Evolutionary conservation across 2,329 filamentous ascomycete genomes (phyloP).

Genomic region (Curvularia verruculosa): DNA sequence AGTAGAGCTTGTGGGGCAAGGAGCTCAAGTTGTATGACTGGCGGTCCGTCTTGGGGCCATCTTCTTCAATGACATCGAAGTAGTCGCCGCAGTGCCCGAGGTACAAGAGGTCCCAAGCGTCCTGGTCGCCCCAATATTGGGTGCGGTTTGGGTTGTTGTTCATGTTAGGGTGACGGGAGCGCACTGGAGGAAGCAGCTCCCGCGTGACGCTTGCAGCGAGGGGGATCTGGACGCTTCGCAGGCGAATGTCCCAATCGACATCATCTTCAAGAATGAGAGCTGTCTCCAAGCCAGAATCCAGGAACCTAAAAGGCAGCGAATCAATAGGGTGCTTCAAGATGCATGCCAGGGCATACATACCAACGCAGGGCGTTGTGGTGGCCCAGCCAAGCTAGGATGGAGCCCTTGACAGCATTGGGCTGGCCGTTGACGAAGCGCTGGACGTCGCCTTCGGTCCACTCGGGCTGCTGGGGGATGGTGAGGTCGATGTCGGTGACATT

Average conservation of each 20-base stretch:
- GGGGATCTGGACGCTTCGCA: conserved; percentile 52
- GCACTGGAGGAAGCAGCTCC: conserved; percentile 43
- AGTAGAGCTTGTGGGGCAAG: conserved; percentile 44
- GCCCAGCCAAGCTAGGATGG: conserved; percentile 53
- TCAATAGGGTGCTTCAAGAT: conserved; percentile 18
- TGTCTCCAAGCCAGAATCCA: conserved; percentile 51
- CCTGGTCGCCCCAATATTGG: conserved; percentile 50
- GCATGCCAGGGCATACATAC: conserved; percentile 40
- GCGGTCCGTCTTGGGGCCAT: conserved; percentile 34
- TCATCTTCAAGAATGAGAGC: conserved; percentile 55
- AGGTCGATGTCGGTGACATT: conserved; percentile 53
- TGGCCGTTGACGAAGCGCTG: conserved; percentile 45
- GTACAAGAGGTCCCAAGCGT: conserved; percentile 53
- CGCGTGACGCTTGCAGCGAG: conserved; percentile 50
- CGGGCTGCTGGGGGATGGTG: conserved; percentile 51
- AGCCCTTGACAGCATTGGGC: conserved; percentile 47
- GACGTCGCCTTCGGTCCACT: conserved; percentile 52
- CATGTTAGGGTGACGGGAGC: conserved; percentile 25
- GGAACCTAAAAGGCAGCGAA: conserved; percentile 42
- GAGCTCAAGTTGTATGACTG: conserved; percentile 39
- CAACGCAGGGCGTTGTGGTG: conserved; percentile 52
- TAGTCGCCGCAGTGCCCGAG: conserved; percentile 55
- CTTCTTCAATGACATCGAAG: conserved; percentile 42
- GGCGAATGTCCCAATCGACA: conserved; percentile 54
- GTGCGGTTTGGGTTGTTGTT: conserved; percentile 31